Evolutionary conservation across 164 flowering plant genomes (phyloP).

Genomic region (Tetrastigma voinierianum): DNA sequence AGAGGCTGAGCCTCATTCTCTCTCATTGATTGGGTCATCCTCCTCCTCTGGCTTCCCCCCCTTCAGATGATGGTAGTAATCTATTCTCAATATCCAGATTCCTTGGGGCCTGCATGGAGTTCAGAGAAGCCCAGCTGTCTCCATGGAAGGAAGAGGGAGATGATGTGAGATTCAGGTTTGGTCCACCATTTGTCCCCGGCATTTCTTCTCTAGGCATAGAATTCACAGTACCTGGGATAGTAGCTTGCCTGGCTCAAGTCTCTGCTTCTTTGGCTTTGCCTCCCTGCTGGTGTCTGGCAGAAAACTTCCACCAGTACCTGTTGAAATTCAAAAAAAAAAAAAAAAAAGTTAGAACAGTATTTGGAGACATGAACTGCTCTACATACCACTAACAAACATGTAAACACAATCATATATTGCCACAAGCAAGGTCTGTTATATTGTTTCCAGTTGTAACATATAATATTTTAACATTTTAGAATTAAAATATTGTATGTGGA

Average conservation of each 20-base stretch:
- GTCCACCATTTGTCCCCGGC: slow-evolving; percentile 14
- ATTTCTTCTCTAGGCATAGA: slow-evolving; percentile 19
- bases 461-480: too few species aligned
- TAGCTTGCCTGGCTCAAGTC: slow-evolving; percentile 17
- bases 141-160: slow-evolving; percentile 25
- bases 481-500: too few species aligned
- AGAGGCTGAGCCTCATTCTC: slow-evolving; percentile 28
- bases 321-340: slow-evolving; percentile 2
- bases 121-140: slow-evolving; percentile 25
- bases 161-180: slow-evolving; percentile 23
- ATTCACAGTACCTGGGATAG: slow-evolving; percentile 9
- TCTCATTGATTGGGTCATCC: slow-evolving; percentile 27
- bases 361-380: too few species aligned
- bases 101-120: slow-evolving; percentile 17
- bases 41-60: slow-evolving; percentile 30
- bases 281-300: slow-evolving; percentile 55
- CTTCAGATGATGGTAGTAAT: slow-evolving; percentile 19
- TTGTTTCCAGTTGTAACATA: too few species aligned
- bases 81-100: slow-evolving; percentile 20
- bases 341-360: background rate
- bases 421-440: too few species aligned
- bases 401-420: too few species aligned
- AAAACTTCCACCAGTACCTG: slow-evolving; percentile 61
- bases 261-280: slow-evolving; percentile 48
- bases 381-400: too few species aligned